These are phyloP conservation scores for Tilletia horrida DNA, from an alignment of 1,284 basidiomycete species.

Conservation along the genomic window DNA sequence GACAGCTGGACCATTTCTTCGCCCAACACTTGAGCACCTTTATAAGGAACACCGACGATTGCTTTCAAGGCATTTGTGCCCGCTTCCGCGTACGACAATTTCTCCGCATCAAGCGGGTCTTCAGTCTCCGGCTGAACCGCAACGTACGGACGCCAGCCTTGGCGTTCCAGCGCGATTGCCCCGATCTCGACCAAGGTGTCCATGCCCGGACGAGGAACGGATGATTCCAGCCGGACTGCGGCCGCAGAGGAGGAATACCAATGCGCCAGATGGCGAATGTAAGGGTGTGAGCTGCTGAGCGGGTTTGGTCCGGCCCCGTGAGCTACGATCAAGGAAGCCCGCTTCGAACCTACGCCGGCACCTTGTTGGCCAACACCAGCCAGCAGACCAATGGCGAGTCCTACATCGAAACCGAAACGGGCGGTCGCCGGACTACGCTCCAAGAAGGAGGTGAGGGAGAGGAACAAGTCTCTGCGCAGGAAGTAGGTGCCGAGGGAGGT, in stretches of 20 bases:
- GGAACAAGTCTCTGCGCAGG: slow-evolving; percentile 11
- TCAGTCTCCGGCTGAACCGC: slow-evolving; percentile 5
- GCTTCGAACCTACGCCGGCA: neutral
- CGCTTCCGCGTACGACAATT: neutral
- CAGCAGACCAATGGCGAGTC: slow-evolving; percentile 1
- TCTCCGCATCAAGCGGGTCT: neutral
- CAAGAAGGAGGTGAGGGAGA: slow-evolving; percentile 11
- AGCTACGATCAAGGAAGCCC: slow-evolving; percentile 1
- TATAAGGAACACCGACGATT: slow-evolving; percentile 5
- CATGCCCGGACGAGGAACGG: neutral
- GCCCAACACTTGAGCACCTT: slow-evolving; percentile 2
- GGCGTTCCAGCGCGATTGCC: slow-evolving; percentile 1
- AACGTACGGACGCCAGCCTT: slow-evolving; percentile 8
- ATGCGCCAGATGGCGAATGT: slow-evolving; percentile 4
- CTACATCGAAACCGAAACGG: slow-evolving; percentile 12
- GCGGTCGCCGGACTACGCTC: slow-evolving; percentile 2
- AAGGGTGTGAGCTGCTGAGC: slow-evolving; percentile 8
- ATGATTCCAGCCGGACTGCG: neutral
- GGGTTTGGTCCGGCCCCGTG: slow-evolving; percentile 13
- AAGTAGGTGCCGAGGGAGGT: slow-evolving; percentile 16
- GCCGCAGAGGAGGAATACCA: slow-evolving; percentile 1
- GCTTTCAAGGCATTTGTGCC: neutral
- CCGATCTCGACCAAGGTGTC: slow-evolving; percentile 1
- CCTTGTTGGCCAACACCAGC: slow-evolving; percentile 10
- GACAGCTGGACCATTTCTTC: slow-evolving; percentile 13